Evolutionary conservation across 2,329 filamentous ascomycete species (phyloP), one percentile per base, ranked within the genome.

Genomic region (Grosmannia huntii): DNA sequence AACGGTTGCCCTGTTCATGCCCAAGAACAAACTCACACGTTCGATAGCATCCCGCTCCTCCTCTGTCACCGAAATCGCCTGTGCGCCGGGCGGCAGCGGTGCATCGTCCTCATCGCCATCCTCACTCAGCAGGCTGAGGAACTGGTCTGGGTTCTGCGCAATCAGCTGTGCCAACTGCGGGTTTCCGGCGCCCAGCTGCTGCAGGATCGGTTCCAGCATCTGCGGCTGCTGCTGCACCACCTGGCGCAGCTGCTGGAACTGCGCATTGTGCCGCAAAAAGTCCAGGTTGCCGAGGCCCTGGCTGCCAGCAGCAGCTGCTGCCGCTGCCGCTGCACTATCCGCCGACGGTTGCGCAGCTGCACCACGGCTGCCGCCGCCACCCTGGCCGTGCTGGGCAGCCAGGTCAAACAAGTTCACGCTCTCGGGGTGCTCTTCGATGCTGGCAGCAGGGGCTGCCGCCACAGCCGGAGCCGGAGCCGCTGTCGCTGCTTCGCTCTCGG

Each of bases 31-130:
- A 10, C 82, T 73, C 81, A 94, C 89, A 70, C 94, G 83, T 76
- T 99, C 94, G 66, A 99, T 99, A 27, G 94, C 94, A 71, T 96
- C 92, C 60, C 91, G 85, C 77, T 99, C 94, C 70, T 97, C 94
- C 70, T 95, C 89, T 0, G 94, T 97, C 41, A 99, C 92, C 56
- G 84, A 83, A 65, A 99, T 95, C 53, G 88, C 83, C 71, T 95
- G 89, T 11, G 90, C 87, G 62, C 91, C 94, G 19, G 91, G 90
- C 31, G 91, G 92, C 59, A 96, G 75, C 57, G 87, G 85, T 21
- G 85, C 87, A 19, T 64, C 62, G 66, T 95, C 91, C 55, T 90
- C 86, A 63, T 92, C 90, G 54, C 80, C 84, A 66, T 92, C 90
- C 73, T 99, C 94, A 53, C 90, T 88, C 59, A 99, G 78, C 56